phyloP scores from a whole-genome alignment of 139 green algal species.

The Tetradesmus lagerheimii region DNA sequence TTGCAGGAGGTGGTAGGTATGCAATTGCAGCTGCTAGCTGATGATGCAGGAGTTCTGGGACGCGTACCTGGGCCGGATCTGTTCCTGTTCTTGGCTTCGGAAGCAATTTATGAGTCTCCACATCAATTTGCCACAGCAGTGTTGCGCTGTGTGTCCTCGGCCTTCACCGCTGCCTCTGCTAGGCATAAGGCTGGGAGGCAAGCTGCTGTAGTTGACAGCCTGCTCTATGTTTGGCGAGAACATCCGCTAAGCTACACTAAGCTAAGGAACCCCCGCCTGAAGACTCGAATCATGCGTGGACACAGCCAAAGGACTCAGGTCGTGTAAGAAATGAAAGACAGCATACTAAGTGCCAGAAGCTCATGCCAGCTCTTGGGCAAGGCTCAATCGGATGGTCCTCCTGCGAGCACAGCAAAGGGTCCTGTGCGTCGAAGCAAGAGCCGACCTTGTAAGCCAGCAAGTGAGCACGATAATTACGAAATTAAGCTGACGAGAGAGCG shows the following conservation, averaged over 20 bases:
- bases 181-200: not conserved
- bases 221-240: slow-evolving; percentile 37
- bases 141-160: not conserved
- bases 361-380: not conserved
- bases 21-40: not conserved
- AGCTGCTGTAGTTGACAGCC: not conserved
- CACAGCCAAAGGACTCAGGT: not conserved
- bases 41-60: not conserved
- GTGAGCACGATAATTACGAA: not conserved
- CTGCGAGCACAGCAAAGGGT: not conserved
- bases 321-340: not conserved
- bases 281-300: not conserved
- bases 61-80: slow-evolving; percentile 8
- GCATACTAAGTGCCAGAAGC: not conserved
- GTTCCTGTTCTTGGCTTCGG: not conserved
- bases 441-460: not conserved
- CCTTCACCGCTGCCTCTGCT: not conserved
- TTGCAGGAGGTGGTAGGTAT: not conserved
- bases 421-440: not conserved
- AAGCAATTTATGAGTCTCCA: slow-evolving; percentile 50
- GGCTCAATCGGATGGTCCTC: not conserved
- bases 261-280: slow-evolving; percentile 1
- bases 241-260: slow-evolving; percentile 10
- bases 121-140: slow-evolving; percentile 38
- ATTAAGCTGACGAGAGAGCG: not conserved